Evolutionary conservation across 352 stramenopile genomes (phyloP).

Genomic region (Pythium periplocum): DNA sequence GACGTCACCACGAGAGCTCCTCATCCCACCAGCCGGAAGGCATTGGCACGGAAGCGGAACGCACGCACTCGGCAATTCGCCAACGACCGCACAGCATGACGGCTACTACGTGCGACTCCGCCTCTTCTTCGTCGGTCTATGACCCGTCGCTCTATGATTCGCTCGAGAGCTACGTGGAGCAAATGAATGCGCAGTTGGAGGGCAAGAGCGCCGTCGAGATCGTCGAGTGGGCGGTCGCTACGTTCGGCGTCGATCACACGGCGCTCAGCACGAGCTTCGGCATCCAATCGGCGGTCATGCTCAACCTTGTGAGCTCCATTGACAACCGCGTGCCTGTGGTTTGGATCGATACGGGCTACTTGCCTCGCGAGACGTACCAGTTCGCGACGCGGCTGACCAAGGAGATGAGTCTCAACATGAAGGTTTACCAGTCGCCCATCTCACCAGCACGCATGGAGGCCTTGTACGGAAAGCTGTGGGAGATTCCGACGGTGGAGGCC

Average conservation of each 20-base stretch:
- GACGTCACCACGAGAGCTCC: conserved; percentile 15
- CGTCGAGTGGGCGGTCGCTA: conserved; percentile 62
- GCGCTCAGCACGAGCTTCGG: conserved; percentile 85
- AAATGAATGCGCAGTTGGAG: conserved; percentile 52
- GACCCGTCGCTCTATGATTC: conserved; percentile 43
- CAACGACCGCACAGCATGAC: conserved; percentile 7
- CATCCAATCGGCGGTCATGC: conserved; percentile 83
- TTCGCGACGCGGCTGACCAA: conserved; percentile 65
- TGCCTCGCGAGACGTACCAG: conserved; percentile 80
- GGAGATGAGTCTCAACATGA: conserved; percentile 61
- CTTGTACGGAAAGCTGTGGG: conserved; percentile 81
- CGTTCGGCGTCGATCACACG: conserved; percentile 49
- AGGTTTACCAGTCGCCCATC: conserved; percentile 72
- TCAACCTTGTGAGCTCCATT: conserved; percentile 60
- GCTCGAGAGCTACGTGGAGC: conserved; percentile 57
- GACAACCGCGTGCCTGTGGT: conserved; percentile 60
- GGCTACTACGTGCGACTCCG: conserved; percentile 1
- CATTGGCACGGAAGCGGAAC: conserved; percentile 18
- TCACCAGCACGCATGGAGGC: conserved; percentile 80
- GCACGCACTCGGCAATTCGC: background rate
- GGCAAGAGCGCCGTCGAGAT: conserved; percentile 55
- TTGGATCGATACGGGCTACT: conserved; percentile 83
- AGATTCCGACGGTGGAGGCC: conserved; percentile 59
- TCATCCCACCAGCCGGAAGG: conserved; percentile 9
- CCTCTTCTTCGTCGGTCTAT: conserved; percentile 16